Base-by-base conservation (phyloP, 2,329 filamentous ascomycete genomes). In the Acephala macrosclerotiorum region DNA sequence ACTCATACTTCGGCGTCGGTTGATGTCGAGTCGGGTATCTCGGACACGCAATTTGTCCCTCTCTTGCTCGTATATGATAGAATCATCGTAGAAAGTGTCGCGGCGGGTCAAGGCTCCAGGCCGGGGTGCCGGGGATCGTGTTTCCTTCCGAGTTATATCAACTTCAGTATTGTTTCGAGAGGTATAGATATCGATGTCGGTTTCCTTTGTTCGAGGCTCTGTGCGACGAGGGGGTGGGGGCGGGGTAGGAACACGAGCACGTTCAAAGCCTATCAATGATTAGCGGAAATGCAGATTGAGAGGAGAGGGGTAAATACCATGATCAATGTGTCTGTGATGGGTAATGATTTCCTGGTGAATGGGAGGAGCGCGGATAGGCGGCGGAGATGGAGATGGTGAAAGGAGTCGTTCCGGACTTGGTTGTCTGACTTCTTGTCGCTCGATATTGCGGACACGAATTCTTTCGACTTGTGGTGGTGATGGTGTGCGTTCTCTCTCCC, bases 281-380 rank as follows among this genome's bases (percentile, higher is more conserved):
- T 57, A 71, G 66, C 35, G 42, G 58, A 58, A 33, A 61, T 65
- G 40, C 35, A 42, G 59, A 35, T 58, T 57, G 4, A 38, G 33
- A 26, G 16, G 55, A 49, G 53, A 58, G 22, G 20, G 42, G 47
- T 45, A 9, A 88, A 76, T 82, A 93, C 92, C 94, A 79, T 97
- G 93, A 75, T 97, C 92, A 72, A 96, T 91, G 75, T 95, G 91
- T 65, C 90, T 87, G 76, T 96, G 95, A 79, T 76, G 74, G 57
- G 93, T 96, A 70, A 96, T 94, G 65, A 97, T 89, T 76, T 97
- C 92, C 74, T 95, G 89, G 78, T 95, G 92, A 72, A 97, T 93
- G 0, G 90, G 91, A 38, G 93, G 93, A 22, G 90, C 89, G 49
- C 88, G 86, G 73, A 96, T 89, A 53, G 64, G 60, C 63, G 85